Evolutionary conservation across 306 rosid species (phyloP).

Genomic region (Quercus parvula): DNA sequence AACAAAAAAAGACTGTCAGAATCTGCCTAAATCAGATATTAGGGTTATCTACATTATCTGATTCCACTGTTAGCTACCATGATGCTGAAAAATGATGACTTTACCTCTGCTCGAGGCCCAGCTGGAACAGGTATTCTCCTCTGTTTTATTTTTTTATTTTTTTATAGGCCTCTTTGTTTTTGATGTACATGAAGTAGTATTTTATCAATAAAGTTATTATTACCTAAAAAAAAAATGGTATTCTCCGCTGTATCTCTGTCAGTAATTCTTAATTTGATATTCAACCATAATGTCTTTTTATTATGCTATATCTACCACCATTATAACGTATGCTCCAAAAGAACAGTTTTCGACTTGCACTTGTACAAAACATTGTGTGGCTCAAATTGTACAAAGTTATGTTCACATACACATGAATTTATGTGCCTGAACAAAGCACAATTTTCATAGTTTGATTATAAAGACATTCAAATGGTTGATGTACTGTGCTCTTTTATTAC

Average conservation of each 20-base stretch:
- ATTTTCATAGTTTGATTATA: neutral
- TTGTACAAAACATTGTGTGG: no score
- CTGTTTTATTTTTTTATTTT: no score
- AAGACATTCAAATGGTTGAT: neutral
- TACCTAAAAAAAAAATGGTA: conserved; percentile 28
- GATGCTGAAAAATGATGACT: conserved; percentile 41
- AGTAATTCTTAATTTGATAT: neutral
- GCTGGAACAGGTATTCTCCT: conserved; percentile 54
- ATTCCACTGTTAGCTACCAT: neutral
- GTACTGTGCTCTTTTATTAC: neutral
- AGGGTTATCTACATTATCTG: neutral
- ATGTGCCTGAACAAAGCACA: neutral
- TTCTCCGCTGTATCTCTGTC: neutral
- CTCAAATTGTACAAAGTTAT: neutral
- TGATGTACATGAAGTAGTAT: no score
- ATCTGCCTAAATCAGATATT: neutral
- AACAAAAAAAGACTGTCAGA: neutral
- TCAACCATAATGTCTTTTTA: neutral
- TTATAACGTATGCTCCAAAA: neutral
- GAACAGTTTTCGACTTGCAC: neutral
- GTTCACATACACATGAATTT: neutral
- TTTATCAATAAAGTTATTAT: no score
- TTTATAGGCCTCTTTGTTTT: no score
- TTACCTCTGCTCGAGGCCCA: conserved; percentile 57
- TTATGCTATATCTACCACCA: neutral